phyloP scores from a whole-genome alignment of 164 flowering plant genomes.

The Aristolochia californica region DNA sequence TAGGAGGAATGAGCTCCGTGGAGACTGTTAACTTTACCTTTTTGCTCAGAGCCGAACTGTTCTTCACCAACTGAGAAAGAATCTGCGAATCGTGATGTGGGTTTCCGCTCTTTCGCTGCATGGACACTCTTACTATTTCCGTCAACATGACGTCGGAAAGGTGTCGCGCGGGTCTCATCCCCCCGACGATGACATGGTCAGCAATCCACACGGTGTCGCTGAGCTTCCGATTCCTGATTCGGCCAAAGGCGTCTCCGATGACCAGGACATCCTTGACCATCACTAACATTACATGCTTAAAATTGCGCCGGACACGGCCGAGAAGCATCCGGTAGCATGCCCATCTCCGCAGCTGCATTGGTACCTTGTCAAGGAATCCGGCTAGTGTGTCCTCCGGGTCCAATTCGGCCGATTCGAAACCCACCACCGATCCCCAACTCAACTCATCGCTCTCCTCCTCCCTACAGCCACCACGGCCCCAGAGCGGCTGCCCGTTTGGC shows the following conservation, averaged over 20 bases:
- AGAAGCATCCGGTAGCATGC: constrained; percentile 82
- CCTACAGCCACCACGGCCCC: constrained; percentile 42
- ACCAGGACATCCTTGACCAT: constrained; percentile 36
- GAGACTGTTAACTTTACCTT: constrained; percentile 24
- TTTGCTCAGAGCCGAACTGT: constrained; percentile 23
- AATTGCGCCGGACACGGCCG: constrained; percentile 59
- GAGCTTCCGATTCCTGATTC: constrained; percentile 35
- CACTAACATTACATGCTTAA: constrained; percentile 58
- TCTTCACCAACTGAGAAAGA: constrained; percentile 40
- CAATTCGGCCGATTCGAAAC: constrained; percentile 60
- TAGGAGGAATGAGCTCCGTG: constrained; percentile 31
- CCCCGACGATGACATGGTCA: constrained; percentile 44
- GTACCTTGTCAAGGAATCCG: constrained; percentile 60
- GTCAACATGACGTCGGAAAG: constrained; percentile 43
- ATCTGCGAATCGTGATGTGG: constrained; percentile 43
- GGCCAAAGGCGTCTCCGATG: constrained; percentile 48
- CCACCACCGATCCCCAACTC: constrained; percentile 74
- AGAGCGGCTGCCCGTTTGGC: constrained; percentile 6
- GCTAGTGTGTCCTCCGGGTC: constrained; percentile 78
- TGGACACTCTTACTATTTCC: constrained; percentile 46
- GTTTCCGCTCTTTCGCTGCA: constrained; percentile 46
- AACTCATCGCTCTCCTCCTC: constrained; percentile 1
- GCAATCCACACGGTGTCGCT: constrained; percentile 31
- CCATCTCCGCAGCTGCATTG: constrained; percentile 69
- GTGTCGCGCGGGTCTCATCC: constrained; percentile 51